A percentile compares a stretch with the other conserved stretches of the same genome.
These are phyloP conservation scores for Trametes pubescens DNA, from an alignment of 1,284 basidiomycete species.

Conservation along the genomic window DNA sequence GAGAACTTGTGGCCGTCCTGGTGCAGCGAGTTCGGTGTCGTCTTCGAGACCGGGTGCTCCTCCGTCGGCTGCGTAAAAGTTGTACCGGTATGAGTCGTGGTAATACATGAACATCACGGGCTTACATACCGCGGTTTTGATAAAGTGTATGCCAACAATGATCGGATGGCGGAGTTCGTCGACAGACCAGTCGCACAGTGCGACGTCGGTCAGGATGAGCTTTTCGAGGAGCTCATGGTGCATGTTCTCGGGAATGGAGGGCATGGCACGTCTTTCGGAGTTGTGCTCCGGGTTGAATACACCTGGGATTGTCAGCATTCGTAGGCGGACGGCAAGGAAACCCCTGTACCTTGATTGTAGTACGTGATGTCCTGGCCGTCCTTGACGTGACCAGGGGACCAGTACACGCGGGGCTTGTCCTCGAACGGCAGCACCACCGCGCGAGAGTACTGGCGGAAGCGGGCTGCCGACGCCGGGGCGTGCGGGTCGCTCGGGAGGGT, in stretches of 20 bases:
- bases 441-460: conserved; percentile 12
- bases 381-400: conserved; percentile 5
- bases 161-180: conserved; percentile 14
- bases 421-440: conserved; percentile 12
- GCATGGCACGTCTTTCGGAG: not conserved
- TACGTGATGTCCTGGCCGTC: conserved; percentile 9
- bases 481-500: conserved; percentile 7
- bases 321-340: too few relatives aligned
- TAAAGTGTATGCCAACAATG: not conserved
- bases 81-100: too few relatives aligned
- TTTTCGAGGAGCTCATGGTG: not conserved
- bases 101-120: too few relatives aligned
- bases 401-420: conserved; percentile 10
- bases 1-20: too few relatives aligned
- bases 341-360: conserved; percentile 10
- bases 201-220: conserved; percentile 10
- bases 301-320: not conserved
- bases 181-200: conserved; percentile 17
- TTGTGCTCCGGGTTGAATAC: conserved; percentile 14
- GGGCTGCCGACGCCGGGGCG: conserved; percentile 1
- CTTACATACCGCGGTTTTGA: too few relatives aligned
- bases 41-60: too few relatives aligned
- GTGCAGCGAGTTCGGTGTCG: too few relatives aligned
- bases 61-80: too few relatives aligned
- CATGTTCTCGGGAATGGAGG: too few relatives aligned